Evolutionary conservation across 1,139 yeast species (phyloP).

Genomic region (Candida anutae): DNA sequence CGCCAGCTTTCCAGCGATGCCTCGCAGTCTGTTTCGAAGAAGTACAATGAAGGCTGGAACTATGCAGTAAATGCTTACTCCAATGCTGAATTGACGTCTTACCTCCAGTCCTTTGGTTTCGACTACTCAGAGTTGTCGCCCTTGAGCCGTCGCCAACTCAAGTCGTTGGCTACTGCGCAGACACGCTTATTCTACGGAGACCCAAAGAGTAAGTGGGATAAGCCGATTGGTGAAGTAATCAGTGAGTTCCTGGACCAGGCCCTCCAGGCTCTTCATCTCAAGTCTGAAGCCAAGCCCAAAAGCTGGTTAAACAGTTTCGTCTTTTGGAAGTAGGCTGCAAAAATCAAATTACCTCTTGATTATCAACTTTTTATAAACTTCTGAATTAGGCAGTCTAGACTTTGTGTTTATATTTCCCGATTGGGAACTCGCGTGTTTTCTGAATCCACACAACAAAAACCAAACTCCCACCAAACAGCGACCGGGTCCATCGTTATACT

Average conservation of each 20-base stretch:
- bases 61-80: constrained; percentile 33
- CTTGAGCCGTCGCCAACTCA: constrained; percentile 38
- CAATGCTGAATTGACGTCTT: constrained; percentile 45
- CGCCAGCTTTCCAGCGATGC: no score
- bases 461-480: no score
- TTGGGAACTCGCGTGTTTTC: neutral
- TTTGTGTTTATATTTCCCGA: constrained; percentile 3
- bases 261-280: constrained; percentile 11
- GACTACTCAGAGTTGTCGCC: constrained; percentile 22
- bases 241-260: constrained; percentile 9
- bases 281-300: constrained; percentile 5
- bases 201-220: constrained; percentile 16
- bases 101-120: constrained; percentile 46
- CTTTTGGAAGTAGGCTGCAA: no score
- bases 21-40: no score
- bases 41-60: constrained; percentile 7
- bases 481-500: no score
- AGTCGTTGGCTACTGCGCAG: constrained; percentile 40
- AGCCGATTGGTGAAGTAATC: constrained; percentile 15
- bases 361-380: no score
- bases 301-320: no score
- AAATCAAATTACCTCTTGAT: constrained; percentile 1
- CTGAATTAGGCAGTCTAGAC: constrained; percentile 14
- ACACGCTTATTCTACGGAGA: constrained; percentile 11
- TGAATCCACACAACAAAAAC: constrained; percentile 1